phyloP scores from a whole-genome alignment of 2,329 filamentous ascomycete genomes.

The Neophaeococcomyces mojaviensis region DNA sequence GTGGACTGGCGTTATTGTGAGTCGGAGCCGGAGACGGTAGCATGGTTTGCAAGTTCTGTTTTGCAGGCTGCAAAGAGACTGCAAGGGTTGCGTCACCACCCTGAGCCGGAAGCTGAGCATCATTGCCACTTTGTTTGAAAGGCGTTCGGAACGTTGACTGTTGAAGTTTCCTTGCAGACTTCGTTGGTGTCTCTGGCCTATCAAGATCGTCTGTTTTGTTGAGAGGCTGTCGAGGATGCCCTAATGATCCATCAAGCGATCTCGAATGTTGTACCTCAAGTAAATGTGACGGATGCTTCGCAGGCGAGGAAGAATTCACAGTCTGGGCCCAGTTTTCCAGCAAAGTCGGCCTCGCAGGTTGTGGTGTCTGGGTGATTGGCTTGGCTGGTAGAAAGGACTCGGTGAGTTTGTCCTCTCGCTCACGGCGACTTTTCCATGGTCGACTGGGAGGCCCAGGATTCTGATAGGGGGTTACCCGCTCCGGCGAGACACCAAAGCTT shows the following conservation, averaged over 20 bases:
- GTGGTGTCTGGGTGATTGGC: neutral
- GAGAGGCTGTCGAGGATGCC: neutral
- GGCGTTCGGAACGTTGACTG: slow-evolving; percentile 4
- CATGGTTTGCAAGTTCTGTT: neutral
- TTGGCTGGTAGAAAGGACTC: neutral
- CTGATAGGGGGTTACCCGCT: slow-evolving; percentile 7
- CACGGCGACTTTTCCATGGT: slow-evolving; percentile 1
- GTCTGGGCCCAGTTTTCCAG: slow-evolving; percentile 2
- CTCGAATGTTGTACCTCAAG: neutral
- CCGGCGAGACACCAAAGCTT: slow-evolving; percentile 8
- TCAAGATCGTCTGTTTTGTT: too few species aligned
- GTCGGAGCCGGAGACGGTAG: neutral
- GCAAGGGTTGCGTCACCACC: too few species aligned
- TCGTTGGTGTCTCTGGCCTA: neutral
- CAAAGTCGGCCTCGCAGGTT: neutral
- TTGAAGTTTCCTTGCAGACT: neutral
- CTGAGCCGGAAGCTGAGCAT: too few species aligned
- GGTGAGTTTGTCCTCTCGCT: neutral
- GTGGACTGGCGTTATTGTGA: neutral
- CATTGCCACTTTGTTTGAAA: neutral
- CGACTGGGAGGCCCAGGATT: slow-evolving; percentile 16
- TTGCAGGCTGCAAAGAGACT: neutral
- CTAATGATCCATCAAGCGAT: neutral
- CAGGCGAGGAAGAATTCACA: neutral
- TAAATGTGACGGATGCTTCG: neutral